Percentiles rank a stretch among this genome's conserved stretches.
These are phyloP conservation scores for Fusarium staphyleae DNA, from an alignment of 2,329 filamentous ascomycete genomes.

Conservation along the genomic window DNA sequence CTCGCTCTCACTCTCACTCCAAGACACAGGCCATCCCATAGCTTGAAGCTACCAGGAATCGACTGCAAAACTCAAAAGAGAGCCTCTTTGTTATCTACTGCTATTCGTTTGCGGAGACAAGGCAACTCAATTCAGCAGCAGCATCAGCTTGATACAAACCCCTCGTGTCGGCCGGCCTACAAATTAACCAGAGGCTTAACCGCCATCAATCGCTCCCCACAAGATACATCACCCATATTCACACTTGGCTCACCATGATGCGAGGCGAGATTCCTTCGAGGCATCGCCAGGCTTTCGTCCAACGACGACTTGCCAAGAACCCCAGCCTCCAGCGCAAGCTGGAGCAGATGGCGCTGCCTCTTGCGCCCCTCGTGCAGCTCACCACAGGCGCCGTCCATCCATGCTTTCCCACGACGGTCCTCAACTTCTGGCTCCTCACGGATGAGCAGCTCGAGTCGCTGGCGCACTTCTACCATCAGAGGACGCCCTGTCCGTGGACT, in stretches of 20 bases:
- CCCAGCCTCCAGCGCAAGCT: constrained; percentile 68
- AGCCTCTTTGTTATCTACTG: constrained; percentile 17
- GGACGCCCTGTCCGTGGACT: constrained; percentile 61
- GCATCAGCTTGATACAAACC: constrained; percentile 6
- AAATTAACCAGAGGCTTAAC: constrained; percentile 6
- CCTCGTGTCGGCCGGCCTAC: constrained; percentile 3
- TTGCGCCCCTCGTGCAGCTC: constrained; percentile 72
- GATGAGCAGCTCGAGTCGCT: constrained; percentile 73
- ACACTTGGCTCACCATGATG: constrained; percentile 41
- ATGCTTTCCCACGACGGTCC: constrained; percentile 69
- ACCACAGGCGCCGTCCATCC: constrained; percentile 68
- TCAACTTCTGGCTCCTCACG: constrained; percentile 77
- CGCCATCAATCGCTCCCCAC: not conserved
- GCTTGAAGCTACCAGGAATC: constrained; percentile 4
- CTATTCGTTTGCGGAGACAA: constrained; percentile 14
- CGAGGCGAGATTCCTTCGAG: constrained; percentile 45
- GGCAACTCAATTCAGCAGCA: constrained; percentile 22
- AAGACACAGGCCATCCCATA: not conserved
- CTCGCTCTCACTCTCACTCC: not conserved
- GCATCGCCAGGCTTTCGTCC: constrained; percentile 43
- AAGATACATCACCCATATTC: not conserved
- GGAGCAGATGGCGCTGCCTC: constrained; percentile 67
- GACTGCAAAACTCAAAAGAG: constrained; percentile 24
- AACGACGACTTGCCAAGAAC: constrained; percentile 51
- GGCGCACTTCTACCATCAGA: constrained; percentile 77